These are phyloP conservation scores for Calonectria pseudoreteaudii DNA, from an alignment of 2,329 filamentous ascomycete genomes.

Conservation along the genomic window DNA sequence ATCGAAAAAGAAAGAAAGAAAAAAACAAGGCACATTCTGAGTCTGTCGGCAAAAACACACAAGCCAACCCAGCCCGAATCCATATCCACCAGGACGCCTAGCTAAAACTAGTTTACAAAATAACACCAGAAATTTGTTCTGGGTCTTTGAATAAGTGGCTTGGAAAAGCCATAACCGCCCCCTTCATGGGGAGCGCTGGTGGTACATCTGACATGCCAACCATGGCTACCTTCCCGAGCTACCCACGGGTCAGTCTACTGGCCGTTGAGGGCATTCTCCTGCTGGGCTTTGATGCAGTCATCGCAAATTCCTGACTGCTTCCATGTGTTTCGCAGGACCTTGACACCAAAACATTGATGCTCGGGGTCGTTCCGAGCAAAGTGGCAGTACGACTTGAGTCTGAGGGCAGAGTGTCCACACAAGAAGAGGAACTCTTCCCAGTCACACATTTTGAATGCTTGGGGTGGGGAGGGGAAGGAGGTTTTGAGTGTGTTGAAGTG, in stretches of 20 bases:
- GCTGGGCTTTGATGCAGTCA: conserved; percentile 50
- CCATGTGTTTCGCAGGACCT: conserved; percentile 72
- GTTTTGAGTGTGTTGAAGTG: background rate
- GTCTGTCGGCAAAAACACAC: background rate
- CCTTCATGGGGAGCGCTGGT: background rate
- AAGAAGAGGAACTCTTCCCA: conserved; percentile 76
- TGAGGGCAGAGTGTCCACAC: conserved; percentile 71
- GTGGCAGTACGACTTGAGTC: conserved; percentile 78
- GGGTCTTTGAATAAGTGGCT: background rate
- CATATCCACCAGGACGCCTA: background rate
- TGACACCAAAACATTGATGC: conserved; percentile 77
- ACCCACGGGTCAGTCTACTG: background rate
- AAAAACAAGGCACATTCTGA: background rate
- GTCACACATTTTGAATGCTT: conserved; percentile 70
- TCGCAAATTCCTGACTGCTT: conserved; percentile 67
- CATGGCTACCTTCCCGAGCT: background rate
- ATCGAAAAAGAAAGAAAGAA: background rate
- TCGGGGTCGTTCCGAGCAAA: conserved; percentile 78
- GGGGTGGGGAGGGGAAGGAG: background rate
- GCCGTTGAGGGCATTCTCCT: background rate
- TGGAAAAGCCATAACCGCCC: background rate
- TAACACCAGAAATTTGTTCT: background rate
- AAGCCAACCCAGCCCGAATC: background rate
- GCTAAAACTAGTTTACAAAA: background rate
- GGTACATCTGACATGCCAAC: background rate